Evolutionary conservation across 176 grass and related monocot species (phyloP).

Genomic region (Microstegium vimineum): DNA sequence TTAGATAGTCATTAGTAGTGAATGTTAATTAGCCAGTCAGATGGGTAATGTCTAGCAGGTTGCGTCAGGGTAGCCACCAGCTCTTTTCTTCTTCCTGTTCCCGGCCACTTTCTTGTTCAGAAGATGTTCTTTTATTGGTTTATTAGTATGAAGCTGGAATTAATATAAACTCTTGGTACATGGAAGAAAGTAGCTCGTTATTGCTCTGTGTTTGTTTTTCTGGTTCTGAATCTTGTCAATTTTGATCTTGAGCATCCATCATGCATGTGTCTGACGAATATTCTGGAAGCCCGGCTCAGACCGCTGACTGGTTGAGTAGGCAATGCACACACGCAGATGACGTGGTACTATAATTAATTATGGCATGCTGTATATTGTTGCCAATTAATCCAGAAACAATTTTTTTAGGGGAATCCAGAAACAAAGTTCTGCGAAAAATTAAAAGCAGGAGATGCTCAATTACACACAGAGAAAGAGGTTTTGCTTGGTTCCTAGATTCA

Average conservation of each 20-base stretch:
- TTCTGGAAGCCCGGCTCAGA: background rate
- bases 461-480: too few relatives aligned
- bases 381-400: background rate
- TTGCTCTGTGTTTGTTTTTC: background rate
- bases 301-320: background rate
- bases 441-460: background rate
- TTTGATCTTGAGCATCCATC: background rate
- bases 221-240: background rate
- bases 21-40: background rate
- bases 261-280: background rate
- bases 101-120: background rate
- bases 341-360: too few relatives aligned
- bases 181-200: background rate
- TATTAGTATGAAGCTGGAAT: slow-evolving; percentile 30
- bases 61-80: background rate
- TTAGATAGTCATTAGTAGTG: background rate
- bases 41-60: background rate
- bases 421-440: background rate
- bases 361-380: background rate
- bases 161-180: slow-evolving; percentile 32
- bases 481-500: too few relatives aligned
- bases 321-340: background rate
- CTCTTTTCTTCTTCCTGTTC: background rate
- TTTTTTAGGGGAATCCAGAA: too few relatives aligned
- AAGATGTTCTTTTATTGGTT: slow-evolving; percentile 27